Evolutionary conservation across 2,329 filamentous ascomycete species (phyloP), one percentile per base, ranked within the genome.

Genomic region (Fragosphaeria purpurea): DNA sequence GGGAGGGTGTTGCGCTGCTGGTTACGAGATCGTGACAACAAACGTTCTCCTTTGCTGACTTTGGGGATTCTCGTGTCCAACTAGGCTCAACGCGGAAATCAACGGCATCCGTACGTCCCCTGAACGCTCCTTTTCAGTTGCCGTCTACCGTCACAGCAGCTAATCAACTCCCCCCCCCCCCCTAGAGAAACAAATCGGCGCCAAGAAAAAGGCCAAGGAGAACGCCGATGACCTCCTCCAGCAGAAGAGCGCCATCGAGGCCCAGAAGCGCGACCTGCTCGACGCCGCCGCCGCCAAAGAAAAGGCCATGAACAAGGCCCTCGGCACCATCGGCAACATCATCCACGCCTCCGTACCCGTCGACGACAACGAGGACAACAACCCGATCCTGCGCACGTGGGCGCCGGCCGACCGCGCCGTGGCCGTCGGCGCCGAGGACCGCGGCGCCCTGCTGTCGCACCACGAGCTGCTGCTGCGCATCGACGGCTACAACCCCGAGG

Each of bases 161-260:
- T 11, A n/a, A 13, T 31, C 9, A 5, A 35, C 50, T 41, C 12
- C 41, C n/a, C n/a, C n/a, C n/a, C 50, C 41, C 1, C 6, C 9
- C 10, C 3, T 41, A 58, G 56, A 57, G 44, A 58, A 58, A 41
- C 48, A 57, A 37, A 58, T 58, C 41, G 56, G 53, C 37, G 50
- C 52, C n/a, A 94, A 91, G 76, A 95, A 95, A 74, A 95, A 95
- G 83, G 83, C 83, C 59, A 95, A 96, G 74, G 88, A 95, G 71
- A 82, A 91, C 65, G 88, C 88, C 41, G 80, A 80, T 59, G 85
- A 89, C 41, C 73, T 96, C 54, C 74, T 96, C 52, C 73, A 83
- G 63, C 74, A 91, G 65, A 96, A 95, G 52, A n/a, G 48, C 7
- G 53, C 47, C 40, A 48, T 53, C 5, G 84, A 90, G 62, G 83